Base-by-base conservation (phyloP, 78 protist genomes). In the Guillardia theta region DNA sequence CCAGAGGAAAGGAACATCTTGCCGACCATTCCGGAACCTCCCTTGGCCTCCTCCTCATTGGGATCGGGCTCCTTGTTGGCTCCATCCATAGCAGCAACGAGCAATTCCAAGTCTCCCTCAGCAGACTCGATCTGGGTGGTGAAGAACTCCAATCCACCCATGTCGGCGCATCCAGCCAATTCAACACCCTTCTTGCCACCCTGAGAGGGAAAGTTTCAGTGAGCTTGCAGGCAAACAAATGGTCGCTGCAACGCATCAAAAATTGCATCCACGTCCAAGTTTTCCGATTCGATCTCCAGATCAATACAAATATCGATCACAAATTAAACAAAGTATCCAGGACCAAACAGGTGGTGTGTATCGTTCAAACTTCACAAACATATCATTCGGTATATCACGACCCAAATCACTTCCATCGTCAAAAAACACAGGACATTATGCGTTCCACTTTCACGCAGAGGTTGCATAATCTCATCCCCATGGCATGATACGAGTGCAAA, bases 131-230 rank as follows among this genome's bases (percentile, higher is more conserved):
- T 36, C 48, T 78, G 9, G 48, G 90, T 78, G 50, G 90, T 78
- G 90, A 78, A 78, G 48, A 78, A 78, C 48, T 78, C 90, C 43
- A 36, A 48, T 44, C 90, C 90, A 18, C 90, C 90, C 18, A 78
- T 18, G 12, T 78, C 90, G 53, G 39, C 18, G 90, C 39, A n/a
- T 43, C 90, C 90, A 37, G 39, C 39, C 37, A 78, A 50, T 48
- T 78, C 90, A 0, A 78, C 90, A 43, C 90, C 90, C 90, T n/a
- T 78, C 90, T 78, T 78, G 5, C 90, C 90, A 43, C 90, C 90
- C 90, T 78, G 90, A 36, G 36, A 12, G 46, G 22, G 21, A 43
- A 36, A 70, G 41, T 4, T 24, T 0, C 41, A 24, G 12, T 12
- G 62, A 12, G 12, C 62, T 53, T 53, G 62, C 62, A 21, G 62